These are phyloP conservation scores for Filobasidium uniguttulatum DNA, from an alignment of 1,284 basidiomycete genomes.

Conservation along the genomic window DNA sequence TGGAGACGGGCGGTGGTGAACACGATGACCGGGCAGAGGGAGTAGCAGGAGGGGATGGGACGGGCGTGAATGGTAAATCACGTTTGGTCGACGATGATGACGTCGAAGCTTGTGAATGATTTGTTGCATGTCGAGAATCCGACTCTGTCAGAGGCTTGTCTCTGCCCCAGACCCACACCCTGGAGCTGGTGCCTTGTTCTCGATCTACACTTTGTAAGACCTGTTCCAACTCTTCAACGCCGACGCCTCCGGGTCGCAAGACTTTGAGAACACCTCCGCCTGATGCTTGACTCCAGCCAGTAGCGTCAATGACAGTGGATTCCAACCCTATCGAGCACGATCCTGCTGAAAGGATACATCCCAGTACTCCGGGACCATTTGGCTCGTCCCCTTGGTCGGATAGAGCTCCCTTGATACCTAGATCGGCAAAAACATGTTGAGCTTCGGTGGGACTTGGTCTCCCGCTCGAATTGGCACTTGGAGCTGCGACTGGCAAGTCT, in stretches of 20 bases:
- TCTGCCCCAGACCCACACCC: constrained; percentile 24
- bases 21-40: not conserved
- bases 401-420: constrained; percentile 43
- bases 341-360: constrained; percentile 84
- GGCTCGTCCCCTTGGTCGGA: not conserved
- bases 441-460: constrained; percentile 89
- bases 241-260: constrained; percentile 81
- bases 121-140: constrained; percentile 50
- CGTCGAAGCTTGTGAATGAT: constrained; percentile 46
- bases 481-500: constrained; percentile 73
- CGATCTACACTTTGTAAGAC: constrained; percentile 42
- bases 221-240: constrained; percentile 68
- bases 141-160: constrained; percentile 46
- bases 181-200: constrained; percentile 16
- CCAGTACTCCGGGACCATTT: constrained; percentile 42
- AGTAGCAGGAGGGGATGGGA: not conserved
- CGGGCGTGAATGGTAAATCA: constrained; percentile 23
- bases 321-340: constrained; percentile 80
- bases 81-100: no score
- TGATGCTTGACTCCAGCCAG: constrained; percentile 43
- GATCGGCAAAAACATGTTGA: constrained; percentile 67
- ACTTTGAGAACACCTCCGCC: constrained; percentile 55
- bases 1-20: not conserved
- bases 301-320: constrained; percentile 86
- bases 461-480: constrained; percentile 88